phyloP scores from a whole-genome alignment of 768 basidiomycete species.

The Epithele typhae region DNA sequence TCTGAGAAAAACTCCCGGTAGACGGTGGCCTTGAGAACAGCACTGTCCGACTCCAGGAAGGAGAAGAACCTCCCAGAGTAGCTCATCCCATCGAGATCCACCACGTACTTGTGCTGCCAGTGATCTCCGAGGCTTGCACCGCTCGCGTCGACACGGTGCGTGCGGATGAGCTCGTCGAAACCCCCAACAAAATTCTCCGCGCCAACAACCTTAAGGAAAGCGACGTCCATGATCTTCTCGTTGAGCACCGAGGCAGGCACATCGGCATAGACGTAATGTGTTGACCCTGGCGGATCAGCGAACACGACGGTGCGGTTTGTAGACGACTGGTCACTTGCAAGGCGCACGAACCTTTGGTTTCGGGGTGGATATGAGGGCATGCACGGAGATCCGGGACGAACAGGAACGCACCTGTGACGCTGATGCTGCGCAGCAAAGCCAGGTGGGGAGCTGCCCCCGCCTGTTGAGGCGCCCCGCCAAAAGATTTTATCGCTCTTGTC shows the following conservation, averaged over 20 bases:
- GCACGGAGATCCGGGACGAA: conserved; percentile 7
- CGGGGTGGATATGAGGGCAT: conserved; percentile 1
- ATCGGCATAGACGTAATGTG: conserved; percentile 53
- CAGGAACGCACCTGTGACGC: conserved; percentile 65
- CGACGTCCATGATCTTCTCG: conserved; percentile 78
- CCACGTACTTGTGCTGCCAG: conserved; percentile 88
- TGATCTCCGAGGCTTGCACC: conserved; percentile 79
- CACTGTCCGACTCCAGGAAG: conserved; percentile 82
- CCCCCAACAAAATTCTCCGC: conserved; percentile 74
- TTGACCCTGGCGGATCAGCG: conserved; percentile 56
- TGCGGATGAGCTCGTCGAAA: conserved; percentile 52
- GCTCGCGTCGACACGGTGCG: conserved; percentile 67
- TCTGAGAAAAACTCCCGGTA: conserved; percentile 89
- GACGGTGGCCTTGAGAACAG: conserved; percentile 85
- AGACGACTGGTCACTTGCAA: conserved; percentile 58
- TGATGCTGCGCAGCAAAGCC: conserved; percentile 84
- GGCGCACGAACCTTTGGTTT: conserved; percentile 60
- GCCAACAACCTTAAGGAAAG: conserved; percentile 76
- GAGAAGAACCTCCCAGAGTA: conserved; percentile 90
- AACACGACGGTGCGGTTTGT: conserved; percentile 64
- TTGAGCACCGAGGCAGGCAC: conserved; percentile 65
- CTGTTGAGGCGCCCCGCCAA: conserved; percentile 96
- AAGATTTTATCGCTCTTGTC: conserved; percentile 83
- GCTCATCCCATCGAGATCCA: conserved; percentile 94
- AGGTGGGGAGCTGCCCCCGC: conserved; percentile 83